These are phyloP conservation scores for Tritrichomonas foetus DNA, from an alignment of 208 protist species.

Conservation along the genomic window DNA sequence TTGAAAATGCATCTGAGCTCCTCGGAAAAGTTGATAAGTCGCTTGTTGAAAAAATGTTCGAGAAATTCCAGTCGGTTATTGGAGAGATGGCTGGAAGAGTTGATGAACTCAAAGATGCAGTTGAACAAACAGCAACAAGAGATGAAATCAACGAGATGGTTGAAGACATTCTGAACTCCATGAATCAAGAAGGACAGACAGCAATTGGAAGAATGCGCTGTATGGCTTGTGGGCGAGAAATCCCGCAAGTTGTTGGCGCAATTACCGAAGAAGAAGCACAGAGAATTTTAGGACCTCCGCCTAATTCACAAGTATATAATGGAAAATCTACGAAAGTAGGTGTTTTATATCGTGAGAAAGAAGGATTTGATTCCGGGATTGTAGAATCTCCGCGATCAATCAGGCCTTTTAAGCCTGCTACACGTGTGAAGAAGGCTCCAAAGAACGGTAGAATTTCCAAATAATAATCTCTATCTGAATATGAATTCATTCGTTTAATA, in stretches of 20 bases:
- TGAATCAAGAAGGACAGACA: neutral
- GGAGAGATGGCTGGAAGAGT: neutral
- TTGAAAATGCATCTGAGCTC: neutral
- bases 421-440: neutral
- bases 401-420: neutral
- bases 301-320: neutral
- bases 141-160: conserved; percentile 35
- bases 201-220: neutral
- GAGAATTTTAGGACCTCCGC: neutral
- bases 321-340: neutral
- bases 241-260: conserved; percentile 9
- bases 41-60: conserved; percentile 37
- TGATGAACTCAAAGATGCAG: neutral
- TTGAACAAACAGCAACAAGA: conserved; percentile 32
- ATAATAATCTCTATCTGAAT: too few relatives aligned
- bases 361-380: conserved; percentile 9
- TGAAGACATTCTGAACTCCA: neutral
- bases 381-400: conserved; percentile 13
- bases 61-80: conserved; percentile 34
- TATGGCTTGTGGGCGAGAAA: conserved; percentile 28
- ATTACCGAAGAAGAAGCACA: conserved; percentile 2
- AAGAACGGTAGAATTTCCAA: neutral
- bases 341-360: neutral
- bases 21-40: conserved; percentile 25
- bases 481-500: too few relatives aligned